Percentiles rank a stretch among this genome's conserved stretches.
Conservation (phyloP, 2,329 filamentous ascomycete species). For the Parascedosporium putredinis region DNA sequence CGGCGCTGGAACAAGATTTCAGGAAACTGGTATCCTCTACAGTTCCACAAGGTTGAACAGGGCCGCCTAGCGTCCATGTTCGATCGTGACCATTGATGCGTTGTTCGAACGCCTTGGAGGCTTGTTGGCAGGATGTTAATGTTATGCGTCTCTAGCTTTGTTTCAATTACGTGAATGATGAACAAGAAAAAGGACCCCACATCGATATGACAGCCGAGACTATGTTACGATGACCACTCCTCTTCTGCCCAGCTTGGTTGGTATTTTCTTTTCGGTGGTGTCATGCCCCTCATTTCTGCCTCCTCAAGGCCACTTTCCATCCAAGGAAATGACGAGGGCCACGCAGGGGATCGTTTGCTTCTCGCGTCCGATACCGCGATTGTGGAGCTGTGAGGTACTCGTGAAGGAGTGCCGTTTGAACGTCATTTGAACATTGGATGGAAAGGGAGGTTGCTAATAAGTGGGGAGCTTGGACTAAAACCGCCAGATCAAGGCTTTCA, state of each 20-base stretch:
- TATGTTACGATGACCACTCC: not conserved
- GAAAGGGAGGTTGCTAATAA: not conserved
- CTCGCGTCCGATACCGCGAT: not conserved
- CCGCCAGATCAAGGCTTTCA: no score
- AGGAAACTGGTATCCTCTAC: not conserved
- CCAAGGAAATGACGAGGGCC: not conserved
- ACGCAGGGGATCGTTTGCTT: not conserved
- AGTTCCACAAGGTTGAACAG: not conserved
- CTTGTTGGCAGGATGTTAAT: not conserved
- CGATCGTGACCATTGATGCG: not conserved
- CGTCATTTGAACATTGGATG: not conserved
- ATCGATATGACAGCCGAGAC: not conserved
- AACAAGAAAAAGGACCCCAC: no score
- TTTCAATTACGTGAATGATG: not conserved
- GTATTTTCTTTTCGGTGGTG: not conserved
- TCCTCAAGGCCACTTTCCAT: no score
- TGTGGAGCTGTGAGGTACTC: no score
- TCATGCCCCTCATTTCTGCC: not conserved
- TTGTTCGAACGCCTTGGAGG: not conserved
- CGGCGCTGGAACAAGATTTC: not conserved
- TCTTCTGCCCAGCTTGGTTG: not conserved
- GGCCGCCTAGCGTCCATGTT: not conserved
- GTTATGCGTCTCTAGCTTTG: not conserved
- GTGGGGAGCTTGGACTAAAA: not conserved
- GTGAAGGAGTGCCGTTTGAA: not conserved